A percentile compares a stretch with the other conserved stretches of the same genome.
Conservation (phyloP, 2,329 filamentous ascomycete genomes). For the Chaetoscypha palmicola region DNA sequence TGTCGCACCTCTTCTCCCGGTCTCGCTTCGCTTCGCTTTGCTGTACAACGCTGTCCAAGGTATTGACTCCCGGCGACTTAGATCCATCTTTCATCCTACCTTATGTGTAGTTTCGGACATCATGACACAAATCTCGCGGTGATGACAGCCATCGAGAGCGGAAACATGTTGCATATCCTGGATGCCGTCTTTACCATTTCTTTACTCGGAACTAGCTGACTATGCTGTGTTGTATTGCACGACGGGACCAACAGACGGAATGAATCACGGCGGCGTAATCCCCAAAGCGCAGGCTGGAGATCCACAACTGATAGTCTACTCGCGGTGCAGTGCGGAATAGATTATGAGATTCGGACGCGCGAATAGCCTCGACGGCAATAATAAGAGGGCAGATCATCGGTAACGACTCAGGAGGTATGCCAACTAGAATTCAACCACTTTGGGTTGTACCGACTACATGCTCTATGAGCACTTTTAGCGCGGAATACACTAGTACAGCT, state of each 20-base stretch:
- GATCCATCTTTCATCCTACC: neutral
- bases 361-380: neutral
- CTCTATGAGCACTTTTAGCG: neutral
- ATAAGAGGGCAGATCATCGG: too few species aligned
- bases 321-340: neutral
- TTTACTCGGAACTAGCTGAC: neutral
- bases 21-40: too few species aligned
- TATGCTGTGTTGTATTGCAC: too few species aligned
- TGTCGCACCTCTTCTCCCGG: too few species aligned
- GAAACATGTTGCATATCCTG: neutral
- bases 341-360: neutral
- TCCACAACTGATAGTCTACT: too few species aligned
- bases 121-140: neutral
- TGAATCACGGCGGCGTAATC: slow-evolving; percentile 5
- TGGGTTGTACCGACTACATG: neutral
- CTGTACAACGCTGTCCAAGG: neutral
- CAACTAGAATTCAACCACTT: too few species aligned
- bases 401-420: too few species aligned
- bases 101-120: neutral
- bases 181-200: neutral
- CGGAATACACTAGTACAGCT: neutral
- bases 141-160: neutral
- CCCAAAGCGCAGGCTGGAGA: too few species aligned
- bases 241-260: neutral
- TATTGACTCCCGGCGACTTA: neutral